Conservation (phyloP, 2,329 filamentous ascomycete species). For the Metarhizium robertsii region DNA sequence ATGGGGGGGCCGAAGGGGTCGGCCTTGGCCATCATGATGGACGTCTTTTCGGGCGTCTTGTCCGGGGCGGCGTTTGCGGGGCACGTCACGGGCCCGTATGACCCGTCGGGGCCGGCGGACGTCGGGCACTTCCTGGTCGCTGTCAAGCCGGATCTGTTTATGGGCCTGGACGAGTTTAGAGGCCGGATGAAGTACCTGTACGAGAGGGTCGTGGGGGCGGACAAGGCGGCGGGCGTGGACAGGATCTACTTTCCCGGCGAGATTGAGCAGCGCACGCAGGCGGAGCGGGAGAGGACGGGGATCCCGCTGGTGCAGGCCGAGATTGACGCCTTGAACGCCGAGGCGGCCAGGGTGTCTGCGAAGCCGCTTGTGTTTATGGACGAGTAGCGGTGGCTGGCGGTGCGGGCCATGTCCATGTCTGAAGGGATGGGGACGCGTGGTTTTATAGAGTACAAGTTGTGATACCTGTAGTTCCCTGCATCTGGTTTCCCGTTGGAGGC, state of each 20-base stretch:
- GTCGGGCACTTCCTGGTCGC: conserved; percentile 68
- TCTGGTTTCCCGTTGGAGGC: too few species aligned
- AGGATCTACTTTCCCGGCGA: conserved; percentile 54
- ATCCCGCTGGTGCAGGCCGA: conserved; percentile 51
- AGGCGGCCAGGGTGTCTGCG: conserved; percentile 36
- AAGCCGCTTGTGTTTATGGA: conserved; percentile 7
- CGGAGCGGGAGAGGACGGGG: conserved; percentile 40
- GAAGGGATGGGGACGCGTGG: too few species aligned
- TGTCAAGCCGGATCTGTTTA: conserved; percentile 67
- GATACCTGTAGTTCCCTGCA: too few species aligned
- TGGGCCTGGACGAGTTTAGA: conserved; percentile 60
- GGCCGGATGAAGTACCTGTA: conserved; percentile 49
- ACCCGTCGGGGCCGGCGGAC: conserved; percentile 56
- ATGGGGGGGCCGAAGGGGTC: conserved; percentile 82
- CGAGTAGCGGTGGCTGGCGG: too few species aligned
- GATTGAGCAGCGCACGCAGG: conserved; percentile 46
- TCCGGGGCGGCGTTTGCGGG: conserved; percentile 73
- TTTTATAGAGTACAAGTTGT: too few species aligned
- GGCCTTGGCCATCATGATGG: conserved; percentile 75
- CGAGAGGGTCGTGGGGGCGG: conserved; percentile 40
- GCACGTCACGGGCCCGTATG: conserved; percentile 67
- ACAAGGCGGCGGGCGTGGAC: conserved; percentile 46
- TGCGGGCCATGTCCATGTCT: too few species aligned
- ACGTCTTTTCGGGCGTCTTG: conserved; percentile 73
- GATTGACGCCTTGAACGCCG: conserved; percentile 44